Evolutionary conservation across 2,329 filamentous ascomycete species (phyloP).

Genomic region (Cladosporium oxysporum): DNA sequence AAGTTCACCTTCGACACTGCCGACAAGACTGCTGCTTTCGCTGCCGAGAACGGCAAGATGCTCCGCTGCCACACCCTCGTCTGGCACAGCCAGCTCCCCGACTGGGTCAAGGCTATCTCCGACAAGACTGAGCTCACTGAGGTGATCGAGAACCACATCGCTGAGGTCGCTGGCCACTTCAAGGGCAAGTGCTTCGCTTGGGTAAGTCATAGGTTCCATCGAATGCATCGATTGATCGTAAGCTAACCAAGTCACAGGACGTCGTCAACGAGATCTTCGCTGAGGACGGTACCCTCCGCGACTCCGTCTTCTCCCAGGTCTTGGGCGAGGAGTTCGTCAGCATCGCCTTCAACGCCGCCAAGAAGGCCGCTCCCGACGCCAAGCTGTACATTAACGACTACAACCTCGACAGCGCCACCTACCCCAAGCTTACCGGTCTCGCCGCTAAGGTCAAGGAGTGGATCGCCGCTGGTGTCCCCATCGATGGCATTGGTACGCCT

Average conservation of each 20-base stretch:
- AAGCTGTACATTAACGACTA: slow-evolving; percentile 77
- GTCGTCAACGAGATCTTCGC: slow-evolving; percentile 64
- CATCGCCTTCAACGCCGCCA: slow-evolving; percentile 64
- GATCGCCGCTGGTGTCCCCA: slow-evolving; percentile 62
- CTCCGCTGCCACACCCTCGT: slow-evolving; percentile 67
- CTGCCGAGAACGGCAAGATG: slow-evolving; percentile 56
- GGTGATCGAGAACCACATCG: slow-evolving; percentile 63
- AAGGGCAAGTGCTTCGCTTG: slow-evolving; percentile 65
- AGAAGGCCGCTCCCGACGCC: slow-evolving; percentile 57
- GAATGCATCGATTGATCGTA: neutral
- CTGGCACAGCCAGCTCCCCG: slow-evolving; percentile 58
- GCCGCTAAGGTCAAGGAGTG: slow-evolving; percentile 61
- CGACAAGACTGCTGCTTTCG: slow-evolving; percentile 63
- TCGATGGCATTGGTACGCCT: slow-evolving; percentile 58
- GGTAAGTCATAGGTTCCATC: slow-evolving; percentile 36
- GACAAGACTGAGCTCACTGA: slow-evolving; percentile 54
- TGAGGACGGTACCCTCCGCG: slow-evolving; percentile 65
- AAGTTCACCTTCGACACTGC: slow-evolving; percentile 59
- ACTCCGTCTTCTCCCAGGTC: slow-evolving; percentile 65
- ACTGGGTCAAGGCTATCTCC: slow-evolving; percentile 60
- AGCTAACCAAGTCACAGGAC: slow-evolving; percentile 44
- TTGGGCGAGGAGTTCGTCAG: slow-evolving; percentile 70
- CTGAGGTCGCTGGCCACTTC: slow-evolving; percentile 58
- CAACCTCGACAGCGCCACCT: slow-evolving; percentile 61
- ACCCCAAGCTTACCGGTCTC: slow-evolving; percentile 61